Evolutionary conservation across 2,329 filamentous ascomycete genomes (phyloP), one percentile per base, ranked within the genome.

Genomic region (Ophiocordyceps polyrhachis-furcata): DNA sequence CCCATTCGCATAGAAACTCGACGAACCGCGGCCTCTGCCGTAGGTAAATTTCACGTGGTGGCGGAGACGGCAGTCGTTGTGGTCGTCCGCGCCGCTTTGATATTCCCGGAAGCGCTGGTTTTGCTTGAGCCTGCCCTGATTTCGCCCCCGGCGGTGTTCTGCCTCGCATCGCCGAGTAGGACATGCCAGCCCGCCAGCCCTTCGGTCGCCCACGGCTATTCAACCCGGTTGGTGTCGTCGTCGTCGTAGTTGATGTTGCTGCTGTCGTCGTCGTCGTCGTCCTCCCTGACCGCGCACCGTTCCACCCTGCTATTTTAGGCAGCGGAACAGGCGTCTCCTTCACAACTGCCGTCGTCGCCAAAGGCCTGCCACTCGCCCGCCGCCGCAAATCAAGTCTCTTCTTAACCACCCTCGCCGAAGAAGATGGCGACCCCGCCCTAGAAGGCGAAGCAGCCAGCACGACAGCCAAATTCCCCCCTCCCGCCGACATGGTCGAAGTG

Each of bases 1-100:
- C 50, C 76, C 76, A 81, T 55, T 79, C 73, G 56, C 76, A 81
- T 11, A 67, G 47, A 52, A 74, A 81, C 2, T 64, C 56, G n/a
- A 66, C 46, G 51, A 71, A 78, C 5, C 57, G 58, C 6, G 70
- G 64, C 20, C 63, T 54, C 20, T 66, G 54, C 19, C 50, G 52
- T 25, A 58, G 53, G 47, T 72, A 76, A 25, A 65, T 55, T 13
- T 65, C 60, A 41, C 60, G 54, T 0, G 64, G 61, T 14, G 62
- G 56, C 15, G 61, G 62, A 5, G 62, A 61, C 3, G 59, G 54
- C 25, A 58, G 51, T 44, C 62, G 64, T 4, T 63, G 60, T 5
- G 64, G 66, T 4, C 68, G 62, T 8, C 69, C 67, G 20, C 65
- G 59, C 25, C 62, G 59, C 50, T 67, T 69, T 2, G 51, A 50